Evolutionary conservation across 352 stramenopile species (phyloP).

Genomic region (Phytopythium ostracodes): DNA sequence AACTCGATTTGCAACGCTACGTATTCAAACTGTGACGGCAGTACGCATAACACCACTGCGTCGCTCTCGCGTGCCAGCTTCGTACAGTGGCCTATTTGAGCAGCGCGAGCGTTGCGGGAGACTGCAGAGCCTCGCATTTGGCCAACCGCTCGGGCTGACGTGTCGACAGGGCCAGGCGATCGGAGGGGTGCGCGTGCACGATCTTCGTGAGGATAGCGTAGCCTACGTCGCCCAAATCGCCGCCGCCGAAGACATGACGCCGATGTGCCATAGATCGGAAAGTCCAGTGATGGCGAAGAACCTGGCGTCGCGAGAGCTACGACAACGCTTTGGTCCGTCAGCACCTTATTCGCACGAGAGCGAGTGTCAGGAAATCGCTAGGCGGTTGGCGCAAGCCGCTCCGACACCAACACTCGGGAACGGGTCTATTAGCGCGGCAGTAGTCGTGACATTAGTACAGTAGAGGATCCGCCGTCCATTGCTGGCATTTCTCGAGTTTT

Average conservation of each 20-base stretch:
- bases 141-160: constrained; percentile 49
- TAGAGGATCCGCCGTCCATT: too few species aligned
- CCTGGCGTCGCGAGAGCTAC: constrained; percentile 26
- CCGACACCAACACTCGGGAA: constrained; percentile 31
- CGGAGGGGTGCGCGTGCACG: constrained; percentile 26
- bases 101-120: constrained; percentile 14
- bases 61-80: constrained; percentile 52
- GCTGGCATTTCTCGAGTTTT: too few species aligned
- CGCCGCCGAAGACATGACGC: constrained; percentile 52
- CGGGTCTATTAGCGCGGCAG: too few species aligned
- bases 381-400: constrained; percentile 28
- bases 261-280: constrained; percentile 27
- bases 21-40: constrained; percentile 61
- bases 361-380: constrained; percentile 30
- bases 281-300: constrained; percentile 11
- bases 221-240: constrained; percentile 49
- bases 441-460: too few species aligned
- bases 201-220: constrained; percentile 43
- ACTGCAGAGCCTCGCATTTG: constrained; percentile 30
- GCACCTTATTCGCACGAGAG: constrained; percentile 23
- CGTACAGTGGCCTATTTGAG: constrained; percentile 38
- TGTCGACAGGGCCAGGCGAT: constrained; percentile 43
- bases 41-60: constrained; percentile 57
- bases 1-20: constrained; percentile 67
- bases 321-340: constrained; percentile 43